Base-by-base conservation (phyloP, 108 stramenopile genomes). In the Nitzschia sp. region DNA sequence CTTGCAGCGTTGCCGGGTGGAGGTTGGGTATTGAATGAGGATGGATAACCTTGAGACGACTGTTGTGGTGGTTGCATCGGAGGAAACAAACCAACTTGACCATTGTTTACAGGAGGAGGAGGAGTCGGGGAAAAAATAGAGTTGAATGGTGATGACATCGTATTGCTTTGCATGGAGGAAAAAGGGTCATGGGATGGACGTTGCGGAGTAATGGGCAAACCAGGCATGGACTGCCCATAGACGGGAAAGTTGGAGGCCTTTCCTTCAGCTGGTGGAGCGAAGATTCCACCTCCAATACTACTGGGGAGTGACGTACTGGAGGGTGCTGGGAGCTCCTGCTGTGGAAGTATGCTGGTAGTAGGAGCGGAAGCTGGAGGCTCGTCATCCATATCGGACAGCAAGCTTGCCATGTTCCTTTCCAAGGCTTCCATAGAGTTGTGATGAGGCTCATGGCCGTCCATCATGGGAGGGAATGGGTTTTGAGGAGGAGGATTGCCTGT, bases 331-430 rank as follows among this genome's bases (percentile, higher is more conserved):
- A 25, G 50, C n/a, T 53, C 25, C 57, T 25, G 71, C 1, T 58
- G 65, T 3, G 46, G 65, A 48, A 48, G 46, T 2, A 17, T 48
- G 46, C 17, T 6, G 1, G 46, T 17, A 2, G n/a, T 17, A 2
- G n/a, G n/a, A 2, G 46, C 17, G 3, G n/a, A 15, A 6, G 6
- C 14, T 17, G 17, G 46, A 15, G 46, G 46, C n/a, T 48, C 46
- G 29, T 64, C 64, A 34, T 76, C 75, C 46, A 65, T 64, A 58
- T 76, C 75, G 1, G 75, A 52, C n/a, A 76, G 61, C 29, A 76
- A 57, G 34, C 50, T 41, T 17, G 68, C 68, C 75, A 76, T 76
- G 37, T 76, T 69, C 6, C 62, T 53, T 40, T 76, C 75, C 25
- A 76, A 14, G 3, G 58, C 40, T 9, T 69, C 62, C 75, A 76